phyloP scores from a whole-genome alignment of 1,284 basidiomycete species.

The Boletus calvinii region DNA sequence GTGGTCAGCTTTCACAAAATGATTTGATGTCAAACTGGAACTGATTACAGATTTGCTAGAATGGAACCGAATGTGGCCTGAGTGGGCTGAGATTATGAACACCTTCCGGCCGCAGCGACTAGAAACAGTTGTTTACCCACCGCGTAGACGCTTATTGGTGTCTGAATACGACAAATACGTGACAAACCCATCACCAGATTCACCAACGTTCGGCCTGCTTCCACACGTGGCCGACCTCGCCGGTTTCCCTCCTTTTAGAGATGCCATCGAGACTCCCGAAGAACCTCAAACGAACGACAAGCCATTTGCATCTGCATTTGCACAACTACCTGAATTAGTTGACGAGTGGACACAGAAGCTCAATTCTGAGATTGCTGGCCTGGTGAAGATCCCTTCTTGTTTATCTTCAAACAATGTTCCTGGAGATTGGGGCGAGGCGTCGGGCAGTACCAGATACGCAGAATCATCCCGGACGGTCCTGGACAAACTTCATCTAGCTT shows the following conservation, averaged over 20 bases:
- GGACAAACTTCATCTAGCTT: conserved; percentile 18
- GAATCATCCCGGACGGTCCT: not conserved
- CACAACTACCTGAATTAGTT: conserved; percentile 18
- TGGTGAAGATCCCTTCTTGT: conserved; percentile 16
- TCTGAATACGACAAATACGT: conserved; percentile 16
- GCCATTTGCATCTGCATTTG: conserved; percentile 21
- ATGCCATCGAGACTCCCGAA: conserved; percentile 15
- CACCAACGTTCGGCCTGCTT: conserved; percentile 14
- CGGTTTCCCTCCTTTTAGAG: conserved; percentile 16
- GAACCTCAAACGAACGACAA: not conserved
- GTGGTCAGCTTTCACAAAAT: conserved; percentile 10
- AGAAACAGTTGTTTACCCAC: conserved; percentile 11
- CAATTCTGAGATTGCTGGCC: conserved; percentile 10
- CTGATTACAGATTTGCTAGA: conserved; percentile 14
- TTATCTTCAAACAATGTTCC: not conserved
- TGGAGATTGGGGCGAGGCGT: not conserved
- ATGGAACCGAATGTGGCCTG: conserved; percentile 8
- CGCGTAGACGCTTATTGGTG: conserved; percentile 6
- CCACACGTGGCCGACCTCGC: conserved; percentile 22
- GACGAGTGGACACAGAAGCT: conserved; percentile 20
- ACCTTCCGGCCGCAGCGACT: conserved; percentile 10
- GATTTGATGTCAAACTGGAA: not conserved
- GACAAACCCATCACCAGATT: conserved; percentile 7
- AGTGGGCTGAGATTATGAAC: conserved; percentile 14
- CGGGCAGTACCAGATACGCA: not conserved